These are phyloP conservation scores for Potentilla sterilis DNA, from an alignment of 306 rosid species.

Conservation along the genomic window DNA sequence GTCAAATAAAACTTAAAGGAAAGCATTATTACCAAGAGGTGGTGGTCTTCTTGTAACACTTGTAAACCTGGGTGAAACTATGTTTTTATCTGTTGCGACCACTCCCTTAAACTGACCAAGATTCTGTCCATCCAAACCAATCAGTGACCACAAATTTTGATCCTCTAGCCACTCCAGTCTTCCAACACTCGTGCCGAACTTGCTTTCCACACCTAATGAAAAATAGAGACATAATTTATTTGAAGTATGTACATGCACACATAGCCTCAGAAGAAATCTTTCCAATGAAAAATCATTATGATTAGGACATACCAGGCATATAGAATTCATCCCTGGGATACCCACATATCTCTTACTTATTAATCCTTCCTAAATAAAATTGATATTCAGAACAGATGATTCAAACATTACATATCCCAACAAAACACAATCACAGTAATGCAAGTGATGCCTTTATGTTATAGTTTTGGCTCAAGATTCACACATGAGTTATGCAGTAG, in stretches of 20 bases:
- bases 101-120: constrained; percentile 81
- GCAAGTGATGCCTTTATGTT: not conserved
- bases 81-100: constrained; percentile 80
- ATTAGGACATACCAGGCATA: constrained; percentile 63
- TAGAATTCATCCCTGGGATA: constrained; percentile 92
- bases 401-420: not conserved
- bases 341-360: constrained; percentile 72
- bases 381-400: constrained; percentile 36
- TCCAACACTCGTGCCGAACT: constrained; percentile 63
- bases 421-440: constrained; percentile 12
- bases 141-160: constrained; percentile 68
- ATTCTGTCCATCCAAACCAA: constrained; percentile 58
- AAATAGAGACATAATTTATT: constrained; percentile 1
- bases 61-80: constrained; percentile 61
- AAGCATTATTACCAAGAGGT: constrained; percentile 64
- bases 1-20: constrained; percentile 10
- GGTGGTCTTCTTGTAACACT: constrained; percentile 60
- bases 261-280: constrained; percentile 20
- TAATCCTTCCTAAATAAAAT: constrained; percentile 56
- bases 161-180: constrained; percentile 70
- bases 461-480: not conserved
- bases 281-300: constrained; percentile 23
- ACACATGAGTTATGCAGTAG: not conserved
- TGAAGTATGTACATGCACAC: constrained; percentile 3
- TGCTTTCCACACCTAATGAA: constrained; percentile 73